These are phyloP conservation scores for Sporodiniella umbellata DNA, from an alignment of 371 early-diverging fungal species.

Conservation along the genomic window DNA sequence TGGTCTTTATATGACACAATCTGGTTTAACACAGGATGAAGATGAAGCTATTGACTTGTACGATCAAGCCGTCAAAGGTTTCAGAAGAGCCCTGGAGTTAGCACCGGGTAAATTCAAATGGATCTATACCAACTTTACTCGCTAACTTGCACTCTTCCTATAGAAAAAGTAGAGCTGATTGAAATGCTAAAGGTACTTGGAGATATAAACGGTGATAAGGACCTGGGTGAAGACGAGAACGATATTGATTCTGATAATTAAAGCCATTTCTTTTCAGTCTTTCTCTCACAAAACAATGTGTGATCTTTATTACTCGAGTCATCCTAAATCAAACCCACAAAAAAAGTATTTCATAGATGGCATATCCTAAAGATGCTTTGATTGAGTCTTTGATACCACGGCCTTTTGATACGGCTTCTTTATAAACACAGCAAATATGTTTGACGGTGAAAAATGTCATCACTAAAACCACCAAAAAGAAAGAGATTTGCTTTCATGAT, in stretches of 20 bases:
- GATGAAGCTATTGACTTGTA: constrained; percentile 34
- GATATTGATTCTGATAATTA: neutral
- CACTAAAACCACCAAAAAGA: no score
- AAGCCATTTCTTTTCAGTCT: neutral
- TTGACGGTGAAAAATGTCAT: no score
- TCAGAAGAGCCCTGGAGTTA: constrained; percentile 21
- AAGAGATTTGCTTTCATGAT: no score
- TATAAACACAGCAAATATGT: no score
- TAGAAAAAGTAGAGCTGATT: neutral
- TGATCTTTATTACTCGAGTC: no score
- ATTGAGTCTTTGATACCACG: no score
- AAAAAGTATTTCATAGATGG: no score
- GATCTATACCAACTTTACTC: no score
- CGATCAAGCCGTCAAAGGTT: constrained; percentile 22
- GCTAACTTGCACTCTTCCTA: neutral
- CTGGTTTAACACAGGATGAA: constrained; percentile 34
- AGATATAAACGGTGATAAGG: neutral
- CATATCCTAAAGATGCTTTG: no score
- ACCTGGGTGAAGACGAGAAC: neutral
- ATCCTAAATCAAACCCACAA: no score
- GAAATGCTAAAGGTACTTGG: neutral
- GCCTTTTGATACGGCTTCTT: no score
- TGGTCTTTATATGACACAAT: constrained; percentile 31
- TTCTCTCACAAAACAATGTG: no score
- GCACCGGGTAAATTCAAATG: constrained; percentile 21